A percentile compares a stretch with the other conserved stretches of the same genome.
Conservation (phyloP, 352 stramenopile species). For the Pythium graminicola region DNA sequence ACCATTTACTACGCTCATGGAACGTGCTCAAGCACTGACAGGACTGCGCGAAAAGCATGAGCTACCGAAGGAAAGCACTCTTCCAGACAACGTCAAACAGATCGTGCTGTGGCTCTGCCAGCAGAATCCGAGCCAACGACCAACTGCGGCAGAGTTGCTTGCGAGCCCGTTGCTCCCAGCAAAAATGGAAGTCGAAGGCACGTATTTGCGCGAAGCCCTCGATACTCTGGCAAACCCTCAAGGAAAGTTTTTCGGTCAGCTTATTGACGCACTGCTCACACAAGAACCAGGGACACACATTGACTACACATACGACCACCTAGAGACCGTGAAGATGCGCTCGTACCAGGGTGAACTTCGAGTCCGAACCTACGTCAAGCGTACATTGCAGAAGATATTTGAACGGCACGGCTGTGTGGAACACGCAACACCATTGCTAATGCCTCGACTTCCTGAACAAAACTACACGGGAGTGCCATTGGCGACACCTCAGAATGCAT, state of each 20-base stretch:
- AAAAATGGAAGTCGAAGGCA: slow-evolving; percentile 82
- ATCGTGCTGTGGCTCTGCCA: slow-evolving; percentile 87
- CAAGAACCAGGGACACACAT: slow-evolving; percentile 74
- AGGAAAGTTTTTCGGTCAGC: slow-evolving; percentile 84
- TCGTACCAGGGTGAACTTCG: slow-evolving; percentile 58
- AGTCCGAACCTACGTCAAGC: slow-evolving; percentile 61
- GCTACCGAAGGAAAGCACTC: slow-evolving; percentile 39
- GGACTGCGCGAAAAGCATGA: slow-evolving; percentile 68
- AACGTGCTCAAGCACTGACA: slow-evolving; percentile 74
- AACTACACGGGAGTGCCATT: slow-evolving; percentile 64
- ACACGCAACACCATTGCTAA: slow-evolving; percentile 69
- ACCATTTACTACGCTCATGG: slow-evolving; percentile 89
- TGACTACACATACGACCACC: slow-evolving; percentile 82
- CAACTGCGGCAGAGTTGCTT: slow-evolving; percentile 66
- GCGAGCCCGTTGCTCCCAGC: slow-evolving; percentile 57
- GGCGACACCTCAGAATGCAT: slow-evolving; percentile 48
- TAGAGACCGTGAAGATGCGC: slow-evolving; percentile 76
- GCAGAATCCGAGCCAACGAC: slow-evolving; percentile 54
- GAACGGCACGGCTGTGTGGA: slow-evolving; percentile 75
- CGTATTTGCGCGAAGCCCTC: slow-evolving; percentile 75
- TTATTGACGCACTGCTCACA: slow-evolving; percentile 71
- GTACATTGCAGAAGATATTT: slow-evolving; percentile 71
- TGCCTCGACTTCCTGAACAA: slow-evolving; percentile 55
- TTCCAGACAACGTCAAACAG: slow-evolving; percentile 81
- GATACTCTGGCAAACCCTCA: slow-evolving; percentile 85